Percentiles rank a stretch among this genome's conserved stretches.
Evolutionary conservation across 257 asterid species (phyloP).

Genomic region (Nicotiana undulata): DNA sequence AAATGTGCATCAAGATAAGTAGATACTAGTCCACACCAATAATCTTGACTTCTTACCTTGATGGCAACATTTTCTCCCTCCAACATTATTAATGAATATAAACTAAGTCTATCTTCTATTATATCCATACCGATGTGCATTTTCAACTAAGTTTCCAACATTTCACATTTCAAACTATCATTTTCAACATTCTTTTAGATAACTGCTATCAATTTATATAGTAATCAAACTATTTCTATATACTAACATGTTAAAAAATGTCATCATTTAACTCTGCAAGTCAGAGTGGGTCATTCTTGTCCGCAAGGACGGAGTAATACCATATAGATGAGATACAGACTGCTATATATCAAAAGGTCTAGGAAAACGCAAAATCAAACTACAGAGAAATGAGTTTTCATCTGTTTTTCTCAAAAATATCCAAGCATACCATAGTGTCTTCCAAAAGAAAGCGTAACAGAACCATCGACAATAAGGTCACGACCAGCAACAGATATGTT

Average conservation of each 20-base stretch:
- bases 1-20: not conserved
- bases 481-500: slow-evolving; percentile 94
- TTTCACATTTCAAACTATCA: not conserved
- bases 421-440: slow-evolving; percentile 87
- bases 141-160: not conserved
- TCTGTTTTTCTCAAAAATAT: slow-evolving; percentile 3
- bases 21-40: not conserved
- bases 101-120: not conserved
- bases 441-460: slow-evolving; percentile 79
- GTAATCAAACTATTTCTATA: not conserved
- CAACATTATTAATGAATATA: not conserved
- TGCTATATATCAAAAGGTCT: not conserved
- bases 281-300: not conserved
- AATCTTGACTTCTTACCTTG: not conserved
- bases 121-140: not conserved
- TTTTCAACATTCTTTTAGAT: not conserved
- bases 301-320: not conserved
- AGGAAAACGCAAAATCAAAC: slow-evolving; percentile 4
- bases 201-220: not conserved
- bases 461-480: slow-evolving; percentile 88
- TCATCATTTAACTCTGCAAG: not conserved
- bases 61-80: not conserved
- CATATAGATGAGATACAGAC: not conserved
- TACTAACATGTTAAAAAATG: not conserved
- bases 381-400: not conserved